Evolutionary conservation across 441 rosid species (phyloP).

Genomic region (Francoa sonchifolia): DNA sequence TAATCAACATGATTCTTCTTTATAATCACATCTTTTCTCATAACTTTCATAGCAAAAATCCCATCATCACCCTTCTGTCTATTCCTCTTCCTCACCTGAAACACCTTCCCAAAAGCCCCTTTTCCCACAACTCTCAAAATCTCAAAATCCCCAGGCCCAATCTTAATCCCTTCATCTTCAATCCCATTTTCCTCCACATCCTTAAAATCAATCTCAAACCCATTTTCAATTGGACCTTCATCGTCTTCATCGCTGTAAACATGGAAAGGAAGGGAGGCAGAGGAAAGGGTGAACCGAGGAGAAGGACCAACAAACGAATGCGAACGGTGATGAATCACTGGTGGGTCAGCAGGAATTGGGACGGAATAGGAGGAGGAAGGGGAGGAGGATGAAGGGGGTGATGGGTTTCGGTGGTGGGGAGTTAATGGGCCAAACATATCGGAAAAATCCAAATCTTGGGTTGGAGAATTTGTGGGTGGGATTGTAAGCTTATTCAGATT

Average conservation of each 20-base stretch:
- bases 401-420: slow-evolving; percentile 17
- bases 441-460: slow-evolving; percentile 36
- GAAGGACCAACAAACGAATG: slow-evolving; percentile 74
- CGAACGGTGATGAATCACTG: slow-evolving; percentile 47
- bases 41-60: slow-evolving; percentile 64
- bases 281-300: slow-evolving; percentile 42
- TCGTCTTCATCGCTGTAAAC: slow-evolving; percentile 7
- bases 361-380: slow-evolving; percentile 3
- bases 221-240: slow-evolving; percentile 9
- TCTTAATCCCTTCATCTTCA: slow-evolving; percentile 8
- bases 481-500: slow-evolving; percentile 53
- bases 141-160: slow-evolving; percentile 53
- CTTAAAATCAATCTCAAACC: slow-evolving; percentile 9
- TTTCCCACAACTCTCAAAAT: slow-evolving; percentile 57
- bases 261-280: slow-evolving; percentile 34
- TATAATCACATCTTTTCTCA: slow-evolving; percentile 53
- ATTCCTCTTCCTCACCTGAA: slow-evolving; percentile 42
- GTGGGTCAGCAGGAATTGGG: slow-evolving; percentile 27
- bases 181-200: slow-evolving; percentile 1
- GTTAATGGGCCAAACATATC: slow-evolving; percentile 50
- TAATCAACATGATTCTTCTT: slow-evolving; percentile 68
- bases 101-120: slow-evolving; percentile 69
- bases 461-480: slow-evolving; percentile 31
- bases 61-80: slow-evolving; percentile 22
- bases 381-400: slow-evolving; percentile 16